Percentiles rank a stretch among this genome's conserved stretches.
Conservation (phyloP, 345 rosid species). For the Sonneratia alba region DNA sequence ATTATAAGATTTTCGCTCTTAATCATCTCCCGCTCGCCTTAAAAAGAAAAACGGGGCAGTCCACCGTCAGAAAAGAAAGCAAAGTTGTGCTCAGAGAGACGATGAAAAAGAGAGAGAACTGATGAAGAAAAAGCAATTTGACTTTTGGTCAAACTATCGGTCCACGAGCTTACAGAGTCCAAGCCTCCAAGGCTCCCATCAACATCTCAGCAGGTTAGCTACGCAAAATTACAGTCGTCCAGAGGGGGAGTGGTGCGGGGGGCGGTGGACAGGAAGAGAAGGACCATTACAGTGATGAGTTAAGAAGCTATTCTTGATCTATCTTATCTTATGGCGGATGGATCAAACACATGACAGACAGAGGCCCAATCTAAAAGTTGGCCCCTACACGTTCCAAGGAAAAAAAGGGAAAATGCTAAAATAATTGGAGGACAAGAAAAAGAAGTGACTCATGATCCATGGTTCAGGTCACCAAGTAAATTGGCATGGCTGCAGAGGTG, state of each 20-base stretch:
- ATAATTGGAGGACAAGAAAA: background rate
- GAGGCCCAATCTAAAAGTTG: background rate
- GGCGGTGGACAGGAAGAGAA: no score
- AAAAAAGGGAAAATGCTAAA: background rate
- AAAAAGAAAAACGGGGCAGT: no score
- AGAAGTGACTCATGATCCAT: background rate
- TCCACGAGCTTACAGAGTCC: background rate
- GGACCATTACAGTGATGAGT: background rate
- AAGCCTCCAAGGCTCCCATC: no score
- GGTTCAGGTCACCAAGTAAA: constrained; percentile 53
- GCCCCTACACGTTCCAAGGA: background rate
- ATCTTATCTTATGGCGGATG: background rate
- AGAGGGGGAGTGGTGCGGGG: no score
- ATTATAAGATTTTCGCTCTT: no score
- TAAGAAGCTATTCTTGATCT: background rate
- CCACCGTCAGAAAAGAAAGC: no score
- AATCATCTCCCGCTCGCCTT: no score
- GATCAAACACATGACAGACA: background rate
- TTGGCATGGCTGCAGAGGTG: constrained; percentile 44
- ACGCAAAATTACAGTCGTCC: background rate
- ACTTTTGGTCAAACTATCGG: background rate
- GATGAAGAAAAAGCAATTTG: background rate
- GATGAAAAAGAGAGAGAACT: no score
- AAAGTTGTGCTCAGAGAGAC: background rate
- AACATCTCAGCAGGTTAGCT: background rate